Percentiles rank a stretch among this genome's conserved stretches.
Evolutionary conservation across 768 basidiomycete species (phyloP).

Genomic region (Phylloporus arenicola): DNA sequence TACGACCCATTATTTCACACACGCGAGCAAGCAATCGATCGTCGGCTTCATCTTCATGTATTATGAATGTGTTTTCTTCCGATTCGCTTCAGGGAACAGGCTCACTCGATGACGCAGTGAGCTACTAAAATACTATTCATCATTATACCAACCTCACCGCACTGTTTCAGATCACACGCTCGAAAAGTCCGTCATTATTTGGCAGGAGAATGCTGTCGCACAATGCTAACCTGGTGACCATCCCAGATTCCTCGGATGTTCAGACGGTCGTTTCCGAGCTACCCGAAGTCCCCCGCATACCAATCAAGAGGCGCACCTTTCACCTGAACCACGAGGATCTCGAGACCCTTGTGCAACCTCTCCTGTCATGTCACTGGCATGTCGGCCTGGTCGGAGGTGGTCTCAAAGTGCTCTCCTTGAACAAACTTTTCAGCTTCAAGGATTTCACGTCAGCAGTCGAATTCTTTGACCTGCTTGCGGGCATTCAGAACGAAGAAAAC

Average conservation of each 20-base stretch:
- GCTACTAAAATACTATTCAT: neutral
- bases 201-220: neutral
- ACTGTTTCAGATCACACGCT: slow-evolving; percentile 15
- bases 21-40: neutral
- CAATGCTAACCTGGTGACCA: neutral
- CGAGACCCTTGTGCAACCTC: slow-evolving; percentile 31
- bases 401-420: slow-evolving; percentile 17
- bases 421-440: slow-evolving; percentile 28
- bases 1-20: neutral
- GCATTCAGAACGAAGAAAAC: slow-evolving; percentile 27
- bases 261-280: slow-evolving; percentile 10
- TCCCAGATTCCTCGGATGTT: slow-evolving; percentile 15
- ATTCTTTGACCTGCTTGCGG: slow-evolving; percentile 26
- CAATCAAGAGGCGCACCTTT: slow-evolving; percentile 30
- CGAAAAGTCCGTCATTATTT: slow-evolving; percentile 14
- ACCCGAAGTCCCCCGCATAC: slow-evolving; percentile 25
- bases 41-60: slow-evolving; percentile 1
- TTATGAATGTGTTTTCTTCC: slow-evolving; percentile 5
- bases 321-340: slow-evolving; percentile 32
- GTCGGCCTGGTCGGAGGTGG: slow-evolving; percentile 12
- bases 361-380: slow-evolving; percentile 31
- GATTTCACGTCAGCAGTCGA: slow-evolving; percentile 19
- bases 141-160: neutral
- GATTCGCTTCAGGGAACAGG: neutral
- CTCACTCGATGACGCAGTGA: slow-evolving; percentile 19